Evolutionary conservation across 2,329 filamentous ascomycete species (phyloP).

Genomic region (Verticillium tricorpus): DNA sequence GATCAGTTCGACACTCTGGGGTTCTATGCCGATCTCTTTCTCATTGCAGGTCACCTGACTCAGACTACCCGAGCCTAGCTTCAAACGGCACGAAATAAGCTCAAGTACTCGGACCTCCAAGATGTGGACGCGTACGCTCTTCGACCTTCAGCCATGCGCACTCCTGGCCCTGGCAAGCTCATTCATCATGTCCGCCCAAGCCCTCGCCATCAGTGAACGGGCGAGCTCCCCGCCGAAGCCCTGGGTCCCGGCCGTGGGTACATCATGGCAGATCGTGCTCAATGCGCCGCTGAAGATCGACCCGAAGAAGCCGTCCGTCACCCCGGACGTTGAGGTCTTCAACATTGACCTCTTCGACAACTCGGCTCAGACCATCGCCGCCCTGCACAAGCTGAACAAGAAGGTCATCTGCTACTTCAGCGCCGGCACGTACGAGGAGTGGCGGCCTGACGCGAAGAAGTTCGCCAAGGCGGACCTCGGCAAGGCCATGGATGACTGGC

Average conservation of each 20-base stretch:
- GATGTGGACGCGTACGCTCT: conserved; percentile 1
- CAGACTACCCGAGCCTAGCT: not conserved
- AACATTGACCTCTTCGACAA: conserved; percentile 54
- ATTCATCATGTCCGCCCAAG: not conserved
- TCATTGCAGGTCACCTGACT: not conserved
- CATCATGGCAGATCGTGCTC: conserved; percentile 61
- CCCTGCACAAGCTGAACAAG: conserved; percentile 52
- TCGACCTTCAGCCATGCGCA: not conserved
- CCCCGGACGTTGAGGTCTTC: conserved; percentile 45
- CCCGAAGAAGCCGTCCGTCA: conserved; percentile 30
- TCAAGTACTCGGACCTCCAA: not conserved
- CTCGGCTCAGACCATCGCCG: conserved; percentile 35
- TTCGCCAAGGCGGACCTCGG: conserved; percentile 56
- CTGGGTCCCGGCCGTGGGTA: conserved; percentile 50
- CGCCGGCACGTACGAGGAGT: conserved; percentile 63
- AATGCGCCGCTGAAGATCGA: conserved; percentile 31
- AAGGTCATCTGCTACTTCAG: conserved; percentile 74
- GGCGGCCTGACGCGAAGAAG: conserved; percentile 50
- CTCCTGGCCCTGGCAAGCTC: not conserved
- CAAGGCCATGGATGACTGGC: conserved; percentile 56
- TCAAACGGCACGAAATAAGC: not conserved
- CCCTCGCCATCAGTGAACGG: not conserved
- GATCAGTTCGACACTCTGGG: not conserved
- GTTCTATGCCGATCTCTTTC: not conserved
- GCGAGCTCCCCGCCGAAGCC: not conserved